phyloP scores from a whole-genome alignment of 495 filamentous ascomycete species.

The Aspergillus homomorphus region DNA sequence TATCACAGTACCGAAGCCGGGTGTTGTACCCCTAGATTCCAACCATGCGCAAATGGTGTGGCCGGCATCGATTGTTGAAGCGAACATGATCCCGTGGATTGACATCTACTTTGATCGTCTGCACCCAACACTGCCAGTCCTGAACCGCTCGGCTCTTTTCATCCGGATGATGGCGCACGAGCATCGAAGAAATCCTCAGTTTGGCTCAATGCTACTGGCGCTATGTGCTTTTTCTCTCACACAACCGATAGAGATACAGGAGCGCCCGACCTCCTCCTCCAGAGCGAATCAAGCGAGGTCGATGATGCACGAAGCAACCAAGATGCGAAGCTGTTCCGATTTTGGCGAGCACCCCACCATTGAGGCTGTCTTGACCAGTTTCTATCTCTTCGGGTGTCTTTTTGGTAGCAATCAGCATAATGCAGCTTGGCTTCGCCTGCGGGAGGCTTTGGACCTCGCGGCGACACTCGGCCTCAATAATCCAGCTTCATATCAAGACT shows the following conservation, averaged over 20 bases:
- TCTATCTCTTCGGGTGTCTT: slow-evolving; percentile 74
- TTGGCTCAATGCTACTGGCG: slow-evolving; percentile 64
- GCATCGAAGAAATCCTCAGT: slow-evolving; percentile 65
- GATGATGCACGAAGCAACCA: slow-evolving; percentile 72
- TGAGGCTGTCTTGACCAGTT: slow-evolving; percentile 70
- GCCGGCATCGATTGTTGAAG: slow-evolving; percentile 39
- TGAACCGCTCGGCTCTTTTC: slow-evolving; percentile 62
- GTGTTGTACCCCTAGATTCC: slow-evolving; percentile 20
- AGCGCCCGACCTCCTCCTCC: slow-evolving; percentile 38
- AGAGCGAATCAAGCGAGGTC: slow-evolving; percentile 52
- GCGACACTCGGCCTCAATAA: slow-evolving; percentile 58
- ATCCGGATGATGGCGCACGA: slow-evolving; percentile 58
- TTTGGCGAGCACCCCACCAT: slow-evolving; percentile 71
- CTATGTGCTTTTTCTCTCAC: slow-evolving; percentile 83
- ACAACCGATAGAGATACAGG: slow-evolving; percentile 64
- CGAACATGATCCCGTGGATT: slow-evolving; percentile 55
- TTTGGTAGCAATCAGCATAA: slow-evolving; percentile 63
- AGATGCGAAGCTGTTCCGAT: slow-evolving; percentile 71
- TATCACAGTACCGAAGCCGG: slow-evolving; percentile 24
- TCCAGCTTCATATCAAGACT: slow-evolving; percentile 45
- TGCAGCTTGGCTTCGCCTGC: slow-evolving; percentile 56
- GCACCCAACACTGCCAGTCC: slow-evolving; percentile 75
- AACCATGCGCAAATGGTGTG: slow-evolving; percentile 26
- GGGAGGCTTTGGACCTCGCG: slow-evolving; percentile 57
- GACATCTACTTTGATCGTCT: slow-evolving; percentile 83